Evolutionary conservation across 208 protist species (phyloP).

Genomic region (Trypanosoma rangeli): DNA sequence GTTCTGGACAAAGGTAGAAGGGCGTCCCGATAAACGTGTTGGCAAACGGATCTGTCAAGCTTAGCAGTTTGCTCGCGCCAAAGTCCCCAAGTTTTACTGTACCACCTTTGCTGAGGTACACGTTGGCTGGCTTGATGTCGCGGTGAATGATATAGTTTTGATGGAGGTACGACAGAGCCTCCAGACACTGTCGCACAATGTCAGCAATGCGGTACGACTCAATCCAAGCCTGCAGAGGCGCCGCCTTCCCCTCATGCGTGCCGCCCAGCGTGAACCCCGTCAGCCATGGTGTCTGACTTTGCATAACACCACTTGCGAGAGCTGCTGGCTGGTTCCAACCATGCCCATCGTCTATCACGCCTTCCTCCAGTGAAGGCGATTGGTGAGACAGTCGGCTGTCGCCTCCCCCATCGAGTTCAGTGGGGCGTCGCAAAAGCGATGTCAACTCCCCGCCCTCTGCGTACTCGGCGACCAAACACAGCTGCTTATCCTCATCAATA

Average conservation of each 20-base stretch:
- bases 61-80: constrained; percentile 83
- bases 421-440: constrained; percentile 16
- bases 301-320: background rate
- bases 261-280: background rate
- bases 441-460: constrained; percentile 79
- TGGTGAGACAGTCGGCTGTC: background rate
- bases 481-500: constrained; percentile 54
- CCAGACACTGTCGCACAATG: constrained; percentile 76
- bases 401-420: background rate
- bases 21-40: constrained; percentile 90
- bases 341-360: background rate
- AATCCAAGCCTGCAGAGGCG: constrained; percentile 30
- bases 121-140: constrained; percentile 93
- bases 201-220: constrained; percentile 75
- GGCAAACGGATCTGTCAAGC: constrained; percentile 46
- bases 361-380: constrained; percentile 2
- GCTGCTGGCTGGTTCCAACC: background rate
- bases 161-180: constrained; percentile 85
- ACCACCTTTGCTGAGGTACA: constrained; percentile 71
- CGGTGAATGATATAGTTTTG: constrained; percentile 83
- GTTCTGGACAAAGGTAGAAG: constrained; percentile 89
- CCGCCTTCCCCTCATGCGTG: background rate
- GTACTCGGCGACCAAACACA: constrained; percentile 90
- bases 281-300: background rate
- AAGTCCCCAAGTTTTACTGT: constrained; percentile 88